phyloP scores from a whole-genome alignment of 495 filamentous ascomycete genomes.

The Penicillium chermesinum region DNA sequence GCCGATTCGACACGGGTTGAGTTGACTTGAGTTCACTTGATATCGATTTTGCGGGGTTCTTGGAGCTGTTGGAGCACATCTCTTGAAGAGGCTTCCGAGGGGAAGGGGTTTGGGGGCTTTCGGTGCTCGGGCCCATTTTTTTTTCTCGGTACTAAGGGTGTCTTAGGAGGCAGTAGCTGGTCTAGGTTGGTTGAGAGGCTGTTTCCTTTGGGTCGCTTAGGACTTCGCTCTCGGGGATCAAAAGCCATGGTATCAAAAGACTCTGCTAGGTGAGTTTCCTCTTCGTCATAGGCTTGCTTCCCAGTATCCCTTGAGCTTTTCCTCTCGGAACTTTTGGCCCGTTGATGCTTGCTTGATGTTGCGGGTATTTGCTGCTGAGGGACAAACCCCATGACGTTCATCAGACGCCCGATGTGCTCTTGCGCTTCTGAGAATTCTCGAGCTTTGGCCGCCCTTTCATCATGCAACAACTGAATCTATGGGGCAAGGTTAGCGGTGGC shows the following conservation, averaged over 20 bases:
- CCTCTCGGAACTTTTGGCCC: neutral
- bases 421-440: slow-evolving; percentile 47
- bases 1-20: neutral
- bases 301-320: neutral
- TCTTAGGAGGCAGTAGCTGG: neutral
- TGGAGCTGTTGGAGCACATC: slow-evolving; percentile 25
- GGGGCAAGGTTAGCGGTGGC: neutral
- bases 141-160: neutral
- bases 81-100: slow-evolving; percentile 19
- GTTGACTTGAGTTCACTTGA: slow-evolving; percentile 8
- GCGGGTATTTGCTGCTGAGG: slow-evolving; percentile 15
- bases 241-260: slow-evolving; percentile 21
- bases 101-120: neutral
- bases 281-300: slow-evolving; percentile 9
- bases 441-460: slow-evolving; percentile 40
- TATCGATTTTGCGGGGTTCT: slow-evolving; percentile 26
- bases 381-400: slow-evolving; percentile 44
- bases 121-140: neutral
- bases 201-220: slow-evolving; percentile 30
- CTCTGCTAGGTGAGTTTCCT: slow-evolving; percentile 16
- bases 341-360: neutral
- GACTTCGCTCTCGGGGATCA: slow-evolving; percentile 16
- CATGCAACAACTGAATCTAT: slow-evolving; percentile 36
- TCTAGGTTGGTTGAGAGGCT: neutral
- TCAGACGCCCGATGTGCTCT: slow-evolving; percentile 43